phyloP scores from a whole-genome alignment of 2,329 filamentous ascomycete species.

The Fusarium sp. region DNA sequence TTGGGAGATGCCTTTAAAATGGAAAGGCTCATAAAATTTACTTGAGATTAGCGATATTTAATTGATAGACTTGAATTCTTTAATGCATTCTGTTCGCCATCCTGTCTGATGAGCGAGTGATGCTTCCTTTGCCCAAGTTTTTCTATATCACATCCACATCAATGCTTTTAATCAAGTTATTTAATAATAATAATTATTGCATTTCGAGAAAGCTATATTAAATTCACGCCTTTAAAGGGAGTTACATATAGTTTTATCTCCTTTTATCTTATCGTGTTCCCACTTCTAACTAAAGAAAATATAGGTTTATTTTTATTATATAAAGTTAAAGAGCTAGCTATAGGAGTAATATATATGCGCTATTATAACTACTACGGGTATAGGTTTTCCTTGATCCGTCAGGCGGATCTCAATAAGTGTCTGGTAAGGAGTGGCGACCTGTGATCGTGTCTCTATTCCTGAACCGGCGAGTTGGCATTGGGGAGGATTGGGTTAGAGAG shows the following conservation, averaged over 20 bases:
- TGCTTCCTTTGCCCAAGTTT: neutral
- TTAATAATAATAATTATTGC: no score
- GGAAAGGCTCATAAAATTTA: conserved; percentile 8
- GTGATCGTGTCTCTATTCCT: no score
- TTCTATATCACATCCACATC: neutral
- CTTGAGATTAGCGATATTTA: neutral
- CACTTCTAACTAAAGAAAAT: no score
- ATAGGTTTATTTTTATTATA: no score
- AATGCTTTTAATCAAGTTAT: neutral
- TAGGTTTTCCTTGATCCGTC: neutral
- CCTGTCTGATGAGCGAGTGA: neutral
- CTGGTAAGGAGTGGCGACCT: no score
- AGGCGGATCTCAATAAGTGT: no score
- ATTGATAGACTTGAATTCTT: neutral
- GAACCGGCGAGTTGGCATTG: no score
- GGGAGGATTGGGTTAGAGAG: no score
- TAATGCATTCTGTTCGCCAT: neutral
- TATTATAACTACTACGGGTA: no score
- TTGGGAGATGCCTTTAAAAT: neutral
- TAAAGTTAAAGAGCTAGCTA: no score
- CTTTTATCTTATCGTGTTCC: neutral
- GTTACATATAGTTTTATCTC: neutral
- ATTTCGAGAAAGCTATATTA: neutral
- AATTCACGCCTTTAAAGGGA: neutral
- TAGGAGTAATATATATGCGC: no score